Evolutionary conservation across 352 stramenopile genomes (phyloP).

Genomic region (Phytophthora brassicae): DNA sequence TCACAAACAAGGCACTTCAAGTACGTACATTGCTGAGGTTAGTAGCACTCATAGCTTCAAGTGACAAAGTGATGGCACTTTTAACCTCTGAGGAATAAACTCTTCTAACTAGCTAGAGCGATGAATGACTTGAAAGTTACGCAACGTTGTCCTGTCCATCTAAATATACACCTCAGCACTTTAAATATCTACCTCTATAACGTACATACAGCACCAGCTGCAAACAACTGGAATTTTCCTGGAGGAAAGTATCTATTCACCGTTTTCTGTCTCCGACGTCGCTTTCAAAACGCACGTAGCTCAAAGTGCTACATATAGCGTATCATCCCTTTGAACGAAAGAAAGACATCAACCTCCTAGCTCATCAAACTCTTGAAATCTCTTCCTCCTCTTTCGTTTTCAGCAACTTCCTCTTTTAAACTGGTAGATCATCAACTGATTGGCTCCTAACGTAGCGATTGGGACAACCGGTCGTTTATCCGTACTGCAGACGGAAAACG

Average conservation of each 20-base stretch:
- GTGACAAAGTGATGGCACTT: neutral
- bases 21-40: constrained; percentile 33
- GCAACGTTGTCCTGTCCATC: constrained; percentile 7
- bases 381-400: constrained; percentile 13
- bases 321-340: constrained; percentile 23
- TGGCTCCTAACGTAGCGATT: constrained; percentile 11
- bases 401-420: constrained; percentile 1
- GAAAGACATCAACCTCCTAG: constrained; percentile 18
- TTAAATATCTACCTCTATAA: no score
- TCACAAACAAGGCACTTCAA: neutral
- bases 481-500: constrained; percentile 97
- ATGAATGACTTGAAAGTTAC: neutral
- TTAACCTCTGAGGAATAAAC: neutral
- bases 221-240: constrained; percentile 2
- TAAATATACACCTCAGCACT: constrained; percentile 26
- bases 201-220: constrained; percentile 1
- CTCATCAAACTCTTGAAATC: constrained; percentile 4
- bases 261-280: constrained; percentile 30
- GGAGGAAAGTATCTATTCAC: constrained; percentile 38
- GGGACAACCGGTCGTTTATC: constrained; percentile 52
- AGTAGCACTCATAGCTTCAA: constrained; percentile 69
- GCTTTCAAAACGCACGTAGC: constrained; percentile 17
- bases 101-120: neutral
- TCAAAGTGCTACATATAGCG: constrained; percentile 18
- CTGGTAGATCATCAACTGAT: constrained; percentile 3